Evolutionary conservation across 2,329 filamentous ascomycete genomes (phyloP).

Genomic region (Talaromyces marneffei): DNA sequence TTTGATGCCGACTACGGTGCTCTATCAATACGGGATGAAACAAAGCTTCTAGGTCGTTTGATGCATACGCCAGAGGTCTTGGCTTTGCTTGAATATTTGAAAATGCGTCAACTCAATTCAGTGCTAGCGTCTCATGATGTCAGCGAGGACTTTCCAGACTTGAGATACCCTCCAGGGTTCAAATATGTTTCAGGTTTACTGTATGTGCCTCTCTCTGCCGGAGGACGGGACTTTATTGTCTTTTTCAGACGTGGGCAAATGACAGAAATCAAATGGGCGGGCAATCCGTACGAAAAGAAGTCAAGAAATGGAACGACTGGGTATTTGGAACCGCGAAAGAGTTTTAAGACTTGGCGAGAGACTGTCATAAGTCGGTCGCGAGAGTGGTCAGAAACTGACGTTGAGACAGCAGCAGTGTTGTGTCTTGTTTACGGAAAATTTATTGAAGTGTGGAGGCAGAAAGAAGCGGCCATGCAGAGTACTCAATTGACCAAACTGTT

Average conservation of each 20-base stretch:
- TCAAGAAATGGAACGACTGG: constrained; percentile 65
- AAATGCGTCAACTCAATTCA: constrained; percentile 66
- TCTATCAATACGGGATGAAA: constrained; percentile 79
- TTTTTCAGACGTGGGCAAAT: constrained; percentile 77
- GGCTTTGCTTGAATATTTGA: constrained; percentile 77
- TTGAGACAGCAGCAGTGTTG: constrained; percentile 81
- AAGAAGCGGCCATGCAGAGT: constrained; percentile 74
- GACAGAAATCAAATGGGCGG: constrained; percentile 77
- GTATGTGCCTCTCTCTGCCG: constrained; percentile 71
- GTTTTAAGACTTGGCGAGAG: constrained; percentile 76
- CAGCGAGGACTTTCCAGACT: constrained; percentile 68
- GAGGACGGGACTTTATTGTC: constrained; percentile 78
- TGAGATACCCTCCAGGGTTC: constrained; percentile 74
- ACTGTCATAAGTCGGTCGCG: constrained; percentile 73
- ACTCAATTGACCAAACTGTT: constrained; percentile 74
- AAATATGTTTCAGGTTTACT: constrained; percentile 70
- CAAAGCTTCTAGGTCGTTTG: constrained; percentile 71
- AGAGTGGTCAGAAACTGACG: constrained; percentile 83
- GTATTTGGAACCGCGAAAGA: constrained; percentile 68
- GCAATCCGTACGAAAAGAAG: constrained; percentile 76
- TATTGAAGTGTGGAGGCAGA: constrained; percentile 89
- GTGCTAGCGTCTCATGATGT: constrained; percentile 76
- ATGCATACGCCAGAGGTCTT: constrained; percentile 76
- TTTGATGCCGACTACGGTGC: constrained; percentile 86
- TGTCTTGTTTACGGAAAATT: constrained; percentile 86